Evolutionary conservation across 2,329 filamentous ascomycete species (phyloP).

Genomic region (Emmonsia crescens): DNA sequence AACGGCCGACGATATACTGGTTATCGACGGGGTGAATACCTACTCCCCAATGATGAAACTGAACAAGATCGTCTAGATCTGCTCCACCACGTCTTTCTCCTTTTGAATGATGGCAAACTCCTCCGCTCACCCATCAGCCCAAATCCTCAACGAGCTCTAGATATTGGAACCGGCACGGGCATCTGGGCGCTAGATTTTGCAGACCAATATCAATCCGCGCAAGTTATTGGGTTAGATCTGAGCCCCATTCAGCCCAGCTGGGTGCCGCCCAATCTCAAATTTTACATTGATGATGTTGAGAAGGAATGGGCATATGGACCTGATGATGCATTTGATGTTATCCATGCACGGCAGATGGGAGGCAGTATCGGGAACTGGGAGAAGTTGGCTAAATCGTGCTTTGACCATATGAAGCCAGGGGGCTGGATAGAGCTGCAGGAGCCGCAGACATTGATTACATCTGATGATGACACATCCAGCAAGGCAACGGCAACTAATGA

Average conservation of each 20-base stretch:
- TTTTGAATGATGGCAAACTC: constrained; percentile 18
- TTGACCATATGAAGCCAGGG: constrained; percentile 19
- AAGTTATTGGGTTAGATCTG: constrained; percentile 35
- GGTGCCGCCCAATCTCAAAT: constrained; percentile 14
- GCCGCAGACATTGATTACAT: constrained; percentile 15
- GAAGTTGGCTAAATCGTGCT: constrained; percentile 12
- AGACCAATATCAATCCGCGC: constrained; percentile 21
- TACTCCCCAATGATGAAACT: constrained; percentile 64
- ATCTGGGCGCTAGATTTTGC: constrained; percentile 14
- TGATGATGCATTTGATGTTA: constrained; percentile 11
- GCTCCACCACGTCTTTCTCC: constrained; percentile 60
- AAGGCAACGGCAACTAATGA: not conserved
- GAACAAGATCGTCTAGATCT: constrained; percentile 72
- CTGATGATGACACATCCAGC: constrained; percentile 14
- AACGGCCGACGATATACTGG: constrained; percentile 60
- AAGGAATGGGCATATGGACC: constrained; percentile 11
- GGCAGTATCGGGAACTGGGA: not conserved
- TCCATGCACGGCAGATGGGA: constrained; percentile 7
- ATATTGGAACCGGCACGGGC: constrained; percentile 8
- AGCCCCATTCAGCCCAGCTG: constrained; percentile 35
- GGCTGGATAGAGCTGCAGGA: constrained; percentile 14
- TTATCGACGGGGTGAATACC: constrained; percentile 56
- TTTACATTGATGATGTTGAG: constrained; percentile 12
- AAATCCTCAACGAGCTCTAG: constrained; percentile 15
- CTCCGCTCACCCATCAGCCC: constrained; percentile 15